Percentiles rank a stretch among this genome's conserved stretches.
Evolutionary conservation across 805 yeast species (phyloP).

Genomic region (Zygosaccharomyces rouxii): DNA sequence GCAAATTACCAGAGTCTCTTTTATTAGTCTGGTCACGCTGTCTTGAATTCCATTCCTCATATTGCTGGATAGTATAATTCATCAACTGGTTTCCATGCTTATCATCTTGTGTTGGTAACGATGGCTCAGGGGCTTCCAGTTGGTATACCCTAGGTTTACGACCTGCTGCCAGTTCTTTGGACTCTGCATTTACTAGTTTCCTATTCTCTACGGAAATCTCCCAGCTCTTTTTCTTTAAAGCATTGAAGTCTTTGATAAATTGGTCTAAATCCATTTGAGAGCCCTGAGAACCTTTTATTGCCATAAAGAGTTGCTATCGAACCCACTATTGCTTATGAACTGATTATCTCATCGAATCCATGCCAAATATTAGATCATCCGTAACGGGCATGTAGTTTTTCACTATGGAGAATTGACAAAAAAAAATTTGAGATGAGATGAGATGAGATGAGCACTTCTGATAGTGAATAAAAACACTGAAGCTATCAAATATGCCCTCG

Average conservation of each 20-base stretch:
- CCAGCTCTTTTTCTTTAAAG: slow-evolving; percentile 17
- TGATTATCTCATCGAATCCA: neutral
- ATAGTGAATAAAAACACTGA: neutral
- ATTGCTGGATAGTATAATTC: slow-evolving; percentile 26
- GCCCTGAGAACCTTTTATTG: neutral
- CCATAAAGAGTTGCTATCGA: no score
- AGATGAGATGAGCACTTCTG: slow-evolving; percentile 5
- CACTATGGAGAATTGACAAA: neutral
- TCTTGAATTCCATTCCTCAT: slow-evolving; percentile 23
- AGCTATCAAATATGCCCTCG: slow-evolving; percentile 24
- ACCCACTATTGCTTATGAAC: neutral
- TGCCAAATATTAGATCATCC: neutral
- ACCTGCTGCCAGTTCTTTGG: slow-evolving; percentile 6
- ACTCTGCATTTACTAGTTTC: slow-evolving; percentile 19
- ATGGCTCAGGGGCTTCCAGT: slow-evolving; percentile 12
- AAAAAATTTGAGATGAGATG: slow-evolving; percentile 19
- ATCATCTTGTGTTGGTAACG: slow-evolving; percentile 3
- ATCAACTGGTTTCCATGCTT: slow-evolving; percentile 12
- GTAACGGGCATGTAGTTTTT: slow-evolving; percentile 1
- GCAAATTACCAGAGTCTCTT: slow-evolving; percentile 9
- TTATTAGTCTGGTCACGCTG: slow-evolving; percentile 9
- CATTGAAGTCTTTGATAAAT: slow-evolving; percentile 16
- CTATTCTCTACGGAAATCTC: slow-evolving; percentile 22
- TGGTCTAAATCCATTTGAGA: slow-evolving; percentile 12
- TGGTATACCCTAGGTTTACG: slow-evolving; percentile 28